These are phyloP conservation scores for Metschnikowia baotianmanensis DNA, from an alignment of 805 yeast species.

Conservation along the genomic window DNA sequence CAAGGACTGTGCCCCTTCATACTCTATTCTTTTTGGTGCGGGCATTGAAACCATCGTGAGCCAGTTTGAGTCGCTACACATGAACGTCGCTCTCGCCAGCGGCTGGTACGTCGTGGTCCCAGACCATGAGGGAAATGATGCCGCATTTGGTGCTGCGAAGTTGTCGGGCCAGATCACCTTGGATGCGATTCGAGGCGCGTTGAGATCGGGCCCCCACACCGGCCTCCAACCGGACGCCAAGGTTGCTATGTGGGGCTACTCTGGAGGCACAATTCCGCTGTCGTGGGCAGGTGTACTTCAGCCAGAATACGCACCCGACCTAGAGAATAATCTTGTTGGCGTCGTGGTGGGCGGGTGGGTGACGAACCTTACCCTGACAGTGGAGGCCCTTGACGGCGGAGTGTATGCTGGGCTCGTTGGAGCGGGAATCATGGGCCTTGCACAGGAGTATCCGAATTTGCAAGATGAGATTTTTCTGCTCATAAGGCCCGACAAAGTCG, in stretches of 20 bases:
- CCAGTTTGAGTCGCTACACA: slow-evolving; percentile 17
- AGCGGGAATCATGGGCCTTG: not conserved
- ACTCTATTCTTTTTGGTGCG: slow-evolving; percentile 15
- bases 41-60: slow-evolving; percentile 14
- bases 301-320: too few relatives aligned
- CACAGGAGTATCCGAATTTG: too few relatives aligned
- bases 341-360: too few relatives aligned
- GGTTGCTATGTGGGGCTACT: slow-evolving; percentile 33
- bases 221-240: slow-evolving; percentile 21
- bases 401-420: not conserved
- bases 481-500: too few relatives aligned
- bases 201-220: slow-evolving; percentile 16
- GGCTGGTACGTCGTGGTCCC: slow-evolving; percentile 29
- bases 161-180: slow-evolving; percentile 30
- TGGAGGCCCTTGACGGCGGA: not conserved
- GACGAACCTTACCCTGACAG: not conserved
- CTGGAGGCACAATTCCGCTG: slow-evolving; percentile 40
- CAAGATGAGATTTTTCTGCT: too few relatives aligned
- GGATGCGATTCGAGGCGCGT: slow-evolving; percentile 30
- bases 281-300: slow-evolving; percentile 42
- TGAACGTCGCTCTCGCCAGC: slow-evolving; percentile 12
- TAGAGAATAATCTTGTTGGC: too few relatives aligned
- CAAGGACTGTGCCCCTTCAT: slow-evolving; percentile 22
- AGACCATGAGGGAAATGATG: slow-evolving; percentile 38
- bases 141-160: too few relatives aligned